Evolutionary conservation across 768 basidiomycete genomes (phyloP), one percentile per base, ranked within the genome.

Genomic region (Tylopilus sp.): DNA sequence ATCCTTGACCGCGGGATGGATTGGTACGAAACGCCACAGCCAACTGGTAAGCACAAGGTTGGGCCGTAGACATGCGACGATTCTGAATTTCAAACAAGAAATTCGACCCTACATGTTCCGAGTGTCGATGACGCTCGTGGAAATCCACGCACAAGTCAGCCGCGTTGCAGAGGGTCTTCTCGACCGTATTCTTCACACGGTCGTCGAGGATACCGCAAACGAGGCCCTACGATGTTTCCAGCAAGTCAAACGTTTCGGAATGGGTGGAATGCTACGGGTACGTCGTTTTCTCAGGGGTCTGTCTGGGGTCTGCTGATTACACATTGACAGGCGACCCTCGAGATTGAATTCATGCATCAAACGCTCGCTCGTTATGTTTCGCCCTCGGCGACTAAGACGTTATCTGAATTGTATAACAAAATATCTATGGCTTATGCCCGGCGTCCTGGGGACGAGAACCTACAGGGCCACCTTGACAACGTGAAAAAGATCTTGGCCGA

Each of bases 331-430:
- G 97, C 97, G 14, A 98, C 97, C 6, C 85, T 99, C 25, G 96
- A 98, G 71, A 97, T 98, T 60, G 97, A 98, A 73, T 98, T 98
- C 75, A 86, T 98, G 78, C 96, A 99, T 70, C 97, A 98, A 74
- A 93, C 91, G 7, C 76, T 99, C 37, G 84, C 86, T 28, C 86
- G 89, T 60, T 95, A 96, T 67, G 89, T 98, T 49, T 88, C 89
- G 16, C 76, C 85, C 2, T 64, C 78, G 8, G 92, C 96, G 14
- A 88, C 89, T 31, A 84, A 85, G 64, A 91, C 85, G 45, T 81
- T 99, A 25, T 88, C 92, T 28, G 89, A 96, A 53, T 78, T 98
- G 48, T 99, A 98, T 74, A 90, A 87, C 67, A 91, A 87, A 62
- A 98, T 99, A 59, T 96, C 94, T 13, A 85, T 92, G 70, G 88